Evolutionary conservation across 2,329 filamentous ascomycete species (phyloP), one percentile per base, ranked within the genome.

Genomic region (Stemphylium lycopersici): DNA sequence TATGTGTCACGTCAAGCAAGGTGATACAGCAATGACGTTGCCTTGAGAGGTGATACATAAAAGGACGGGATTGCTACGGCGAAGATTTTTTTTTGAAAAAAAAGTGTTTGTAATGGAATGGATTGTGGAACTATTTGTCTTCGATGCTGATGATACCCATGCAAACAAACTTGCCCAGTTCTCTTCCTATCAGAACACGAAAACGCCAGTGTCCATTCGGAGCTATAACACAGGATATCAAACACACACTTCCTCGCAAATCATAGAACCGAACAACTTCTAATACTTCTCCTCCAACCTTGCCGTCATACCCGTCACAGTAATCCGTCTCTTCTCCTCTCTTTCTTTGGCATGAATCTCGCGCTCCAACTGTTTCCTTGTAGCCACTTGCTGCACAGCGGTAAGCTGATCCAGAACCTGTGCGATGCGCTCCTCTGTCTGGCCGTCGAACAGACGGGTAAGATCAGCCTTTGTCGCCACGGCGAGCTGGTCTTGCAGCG

Each of bases 401-500:
- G 62, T 61, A 47, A 80, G 54, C 26, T 67, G 55, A 2, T 72
- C 69, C 16, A 80, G 47, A 20, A 76, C 67, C 37, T 51, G 58
- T 24, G 69, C 62, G 13, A 74, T 42, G 8, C 53, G 64, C 8
- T 66, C 55, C n/a, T 66, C 50, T 26, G 56, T 63, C 13, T 68
- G 56, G 2, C 59, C 65, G 1, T 51, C 52, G 46, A 66, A 70
- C 20, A 74, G 24, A 2, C 48, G 46, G 40, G 70, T 56, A 11
- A 79, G 62, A n/a, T 78, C 73, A 4, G 49, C 48, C 53, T 67
- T 71, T 1, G 74, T 75, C 20, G 69, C 68, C 3, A 62, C 48
- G 1, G 72, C 74, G 11, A 81, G 69, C 62, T 80, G 75, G 26
- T 70, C 61, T 49, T 79, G 76, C 2, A 81, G 63, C 31, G 73